Evolutionary conservation across 2,329 filamentous ascomycete genomes (phyloP), one percentile per base, ranked within the genome.

Genomic region (Cytospora piceicola): DNA sequence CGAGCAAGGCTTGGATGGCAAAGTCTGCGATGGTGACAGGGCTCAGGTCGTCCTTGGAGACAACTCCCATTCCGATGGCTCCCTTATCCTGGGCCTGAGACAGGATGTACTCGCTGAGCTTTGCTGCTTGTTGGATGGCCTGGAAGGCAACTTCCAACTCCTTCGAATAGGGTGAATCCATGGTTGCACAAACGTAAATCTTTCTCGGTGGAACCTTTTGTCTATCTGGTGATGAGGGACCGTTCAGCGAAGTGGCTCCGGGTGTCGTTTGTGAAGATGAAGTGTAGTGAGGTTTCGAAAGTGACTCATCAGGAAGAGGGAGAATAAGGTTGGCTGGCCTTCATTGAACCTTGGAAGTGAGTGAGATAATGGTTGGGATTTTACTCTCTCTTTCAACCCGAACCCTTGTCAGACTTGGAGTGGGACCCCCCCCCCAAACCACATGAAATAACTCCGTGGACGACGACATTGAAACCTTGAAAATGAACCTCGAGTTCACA

Each of bases 1-100:
- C 82, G 51, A 87, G 77, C 6, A 87, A 77, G 0, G 83, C 84
- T 70, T 87, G 85, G 65, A 86, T 81, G 62, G 85, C 85, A 69
- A 87, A 87, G 73, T 88, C 85, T 72, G 82, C 85, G 24, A 87
- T 77, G 0, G 85, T 88, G 56, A 87, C 85, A 2, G 84, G 84
- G 63, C 81, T 84, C 42, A 85, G 75, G 71, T 86, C 84, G 53
- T 81, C 79, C 68, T 88, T 88, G 66, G 81, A 77, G 29, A 85
- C 73, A 29, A 79, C 77, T 63, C 81, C 82, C 71, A 78, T 73
- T 2, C 78, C 78, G 61, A 83, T 81, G 70, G n/a, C 34, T 15
- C n/a, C 53, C 30, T 32, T 27, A 46, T 24, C 15, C 20, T 52
- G 62, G 11, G 65, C 62, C 36, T 62, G 62, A 36, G 56, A 32